phyloP scores from a whole-genome alignment of 306 rosid species.

The Geum urbanum region DNA sequence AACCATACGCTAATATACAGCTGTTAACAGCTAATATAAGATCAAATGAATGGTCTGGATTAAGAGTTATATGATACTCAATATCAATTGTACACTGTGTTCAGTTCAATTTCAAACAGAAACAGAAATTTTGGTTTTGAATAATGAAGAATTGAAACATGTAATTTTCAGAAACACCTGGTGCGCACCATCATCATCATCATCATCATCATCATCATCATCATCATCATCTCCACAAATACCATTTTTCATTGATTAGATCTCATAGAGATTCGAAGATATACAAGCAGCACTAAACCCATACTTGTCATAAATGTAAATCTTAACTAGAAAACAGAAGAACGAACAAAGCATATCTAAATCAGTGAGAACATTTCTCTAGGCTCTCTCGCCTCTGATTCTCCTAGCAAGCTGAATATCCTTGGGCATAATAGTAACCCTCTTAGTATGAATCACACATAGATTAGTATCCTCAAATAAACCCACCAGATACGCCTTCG shows the following conservation, averaged over 20 bases:
- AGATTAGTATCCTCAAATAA: not conserved
- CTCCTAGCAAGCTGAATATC: not conserved
- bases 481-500: not conserved
- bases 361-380: not conserved
- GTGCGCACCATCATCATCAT: no score
- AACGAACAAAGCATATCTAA: not conserved
- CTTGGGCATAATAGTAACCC: not conserved
- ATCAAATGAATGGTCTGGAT: no score
- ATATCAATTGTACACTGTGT: no score
- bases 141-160: not conserved
- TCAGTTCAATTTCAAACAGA: no score
- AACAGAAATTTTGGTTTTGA: not conserved
- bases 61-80: no score
- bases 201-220: no score
- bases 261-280: not conserved
- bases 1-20: no score
- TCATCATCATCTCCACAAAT: not conserved
- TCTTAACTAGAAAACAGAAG: not conserved
- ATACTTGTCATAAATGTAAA: not conserved
- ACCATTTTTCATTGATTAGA: not conserved
- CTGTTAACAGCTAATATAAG: no score
- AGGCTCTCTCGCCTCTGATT: slow-evolving; percentile 1
- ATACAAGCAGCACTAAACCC: not conserved
- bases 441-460: not conserved
- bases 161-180: not conserved